phyloP scores from a whole-genome alignment of 2,329 filamentous ascomycete genomes.

The Clonostachys solani region DNA sequence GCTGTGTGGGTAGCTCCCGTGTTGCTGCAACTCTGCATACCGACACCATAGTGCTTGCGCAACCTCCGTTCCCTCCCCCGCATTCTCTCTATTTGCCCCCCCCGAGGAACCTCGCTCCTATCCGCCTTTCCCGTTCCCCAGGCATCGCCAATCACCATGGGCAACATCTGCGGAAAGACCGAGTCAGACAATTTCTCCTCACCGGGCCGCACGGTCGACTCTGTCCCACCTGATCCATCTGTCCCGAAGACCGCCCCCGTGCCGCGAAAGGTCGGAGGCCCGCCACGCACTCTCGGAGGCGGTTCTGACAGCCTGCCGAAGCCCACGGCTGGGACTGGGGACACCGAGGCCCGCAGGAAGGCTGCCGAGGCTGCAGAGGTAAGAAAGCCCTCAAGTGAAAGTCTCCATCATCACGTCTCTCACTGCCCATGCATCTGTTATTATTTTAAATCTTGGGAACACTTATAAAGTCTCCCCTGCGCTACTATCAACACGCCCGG shows the following conservation, averaged over 20 bases:
- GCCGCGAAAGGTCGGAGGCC: slow-evolving; percentile 45
- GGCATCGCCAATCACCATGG: slow-evolving; percentile 53
- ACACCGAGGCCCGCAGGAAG: slow-evolving; percentile 61
- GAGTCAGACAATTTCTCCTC: slow-evolving; percentile 64
- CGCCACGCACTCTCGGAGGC: slow-evolving; percentile 61
- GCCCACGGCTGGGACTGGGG: too few relatives aligned
- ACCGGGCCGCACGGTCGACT: slow-evolving; percentile 67
- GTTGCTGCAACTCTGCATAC: not conserved
- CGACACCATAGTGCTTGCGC: not conserved
- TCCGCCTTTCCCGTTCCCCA: not conserved
- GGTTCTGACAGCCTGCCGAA: slow-evolving; percentile 4
- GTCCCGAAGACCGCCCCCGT: slow-evolving; percentile 38
- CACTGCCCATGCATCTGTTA: too few relatives aligned
- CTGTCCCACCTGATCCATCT: slow-evolving; percentile 6
- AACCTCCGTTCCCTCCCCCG: not conserved
- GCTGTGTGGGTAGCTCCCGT: too few relatives aligned
- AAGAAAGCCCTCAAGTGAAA: slow-evolving; percentile 16
- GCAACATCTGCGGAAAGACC: slow-evolving; percentile 78
- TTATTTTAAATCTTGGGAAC: too few relatives aligned
- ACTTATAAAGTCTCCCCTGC: not conserved
- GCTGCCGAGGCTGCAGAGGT: slow-evolving; percentile 86
- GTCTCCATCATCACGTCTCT: too few relatives aligned
- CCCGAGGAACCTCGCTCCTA: not conserved
- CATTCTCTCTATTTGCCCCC: not conserved
- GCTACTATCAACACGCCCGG: slow-evolving; percentile 4